Percentiles rank a stretch among this genome's conserved stretches.
phyloP scores from a whole-genome alignment of 371 early-diverging fungal genomes.

The Mucor racemosus region DNA sequence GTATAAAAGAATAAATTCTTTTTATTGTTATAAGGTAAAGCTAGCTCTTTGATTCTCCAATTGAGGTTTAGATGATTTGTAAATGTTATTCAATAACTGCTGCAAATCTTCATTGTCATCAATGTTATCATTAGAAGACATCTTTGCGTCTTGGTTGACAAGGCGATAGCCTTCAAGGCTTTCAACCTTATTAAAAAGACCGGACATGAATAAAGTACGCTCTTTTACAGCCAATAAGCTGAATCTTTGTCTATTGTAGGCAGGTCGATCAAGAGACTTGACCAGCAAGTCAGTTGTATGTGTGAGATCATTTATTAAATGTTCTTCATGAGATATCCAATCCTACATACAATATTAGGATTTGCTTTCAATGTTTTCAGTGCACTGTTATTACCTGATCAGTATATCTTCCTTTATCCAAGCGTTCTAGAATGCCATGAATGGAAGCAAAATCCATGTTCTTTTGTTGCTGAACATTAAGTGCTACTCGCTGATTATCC shows the following conservation, averaged over 20 bases:
- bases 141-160: constrained; percentile 40
- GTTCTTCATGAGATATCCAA: constrained; percentile 48
- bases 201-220: constrained; percentile 8
- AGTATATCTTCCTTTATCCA: constrained; percentile 34
- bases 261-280: constrained; percentile 49
- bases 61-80: constrained; percentile 30
- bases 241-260: constrained; percentile 22
- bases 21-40: constrained; percentile 18
- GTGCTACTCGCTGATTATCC: constrained; percentile 36
- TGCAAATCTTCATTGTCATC: constrained; percentile 27
- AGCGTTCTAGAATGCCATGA: constrained; percentile 20
- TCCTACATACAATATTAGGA: constrained; percentile 37
- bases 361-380: neutral
- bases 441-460: constrained; percentile 33
- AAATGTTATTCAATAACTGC: constrained; percentile 32
- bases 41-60: constrained; percentile 44
- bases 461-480: constrained; percentile 19
- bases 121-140: neutral
- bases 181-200: constrained; percentile 37
- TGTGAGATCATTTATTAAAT: constrained; percentile 49
- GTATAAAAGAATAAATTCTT: neutral
- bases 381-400: constrained; percentile 31
- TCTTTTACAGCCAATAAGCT: constrained; percentile 22
- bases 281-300: constrained; percentile 57
- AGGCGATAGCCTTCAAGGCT: constrained; percentile 36